Base-by-base conservation (phyloP, 2,329 filamentous ascomycete genomes). In the Fusarium mangiferae region DNA sequence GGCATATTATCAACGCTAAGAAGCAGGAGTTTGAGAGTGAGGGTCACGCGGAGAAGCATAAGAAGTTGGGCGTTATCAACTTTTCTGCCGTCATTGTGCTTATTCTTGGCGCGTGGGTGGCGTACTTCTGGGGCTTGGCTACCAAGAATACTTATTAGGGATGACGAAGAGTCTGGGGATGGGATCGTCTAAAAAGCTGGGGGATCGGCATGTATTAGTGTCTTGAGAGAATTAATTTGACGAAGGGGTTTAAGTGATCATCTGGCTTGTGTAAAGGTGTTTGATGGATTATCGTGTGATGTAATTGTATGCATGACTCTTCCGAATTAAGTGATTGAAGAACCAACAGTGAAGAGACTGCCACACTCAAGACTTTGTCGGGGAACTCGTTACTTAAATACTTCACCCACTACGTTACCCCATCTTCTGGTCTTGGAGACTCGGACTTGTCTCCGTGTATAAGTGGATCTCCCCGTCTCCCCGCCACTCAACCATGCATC, bases 71-170 rank as follows among this genome's bases (percentile, higher is more conserved):
- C 18, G 70, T 84, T 41, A 66, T 75, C 14, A 86, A 85, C 64
- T 88, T 90, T 58, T 78, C 71, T 3, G 78, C 80, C 0, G 73
- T 90, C 3, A 73, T 86, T 1, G 28, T 87, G 7, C 72, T 90
- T 45, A 83, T 88, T 0, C 38, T 88, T 15, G 89, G 89, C 1
- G 82, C 82, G 5, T 90, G 88, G 87, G 79, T 75, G 14, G 88
- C 87, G 1, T 91, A 90, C 77, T 89, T 91, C 68, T 91, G 88
- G 88, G 89, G 89, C 13, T 84, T 88, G 6, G 87, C 86, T 8
- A 90, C 87, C 0, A 87, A 86, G 0, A 84, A 89, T 12, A 65
- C 39, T 10, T 68, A 62, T 11, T 49, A 35, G 18, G 13, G 15
- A 52, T 24, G 24, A 28, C 18, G 24, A 20, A 10, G 5, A 24